Evolutionary conservation across 2,329 filamentous ascomycete genomes (phyloP), one percentile per base, ranked within the genome.

Genomic region (Monosporascus sp.): DNA sequence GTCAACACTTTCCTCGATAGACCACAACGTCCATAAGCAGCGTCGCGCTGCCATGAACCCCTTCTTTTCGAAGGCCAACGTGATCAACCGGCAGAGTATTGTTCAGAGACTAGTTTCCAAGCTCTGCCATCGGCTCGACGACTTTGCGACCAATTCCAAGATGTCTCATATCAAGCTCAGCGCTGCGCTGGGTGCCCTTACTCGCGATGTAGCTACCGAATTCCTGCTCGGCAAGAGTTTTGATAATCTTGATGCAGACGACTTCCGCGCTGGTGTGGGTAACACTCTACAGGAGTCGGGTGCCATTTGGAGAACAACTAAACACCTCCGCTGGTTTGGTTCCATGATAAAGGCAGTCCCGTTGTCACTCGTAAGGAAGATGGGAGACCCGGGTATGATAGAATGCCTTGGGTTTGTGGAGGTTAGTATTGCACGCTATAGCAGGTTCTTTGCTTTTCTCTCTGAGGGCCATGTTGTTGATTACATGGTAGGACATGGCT

Each of bases 1-100:
- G 18, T 44, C 38, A 2, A 45, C 51, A 6, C 45, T 52, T 7
- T 52, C 8, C 24, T 22, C 18, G 9, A 7, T 28, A 8, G 46
- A 46, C 14, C 51, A 53, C 20, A 41, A 49, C 15, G 26, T 50
- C 20, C 51, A 53, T 40, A 52, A 22, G 24, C 37, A 35, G 2
- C 37, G 46, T 2, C 51, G 51, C 18, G 20, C 8, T 37, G 22
- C 51, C 24, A 9, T 52, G 24, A 20, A 49, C 3, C 38, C 14
- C 26, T 52, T 28, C 22, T 37, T 53, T 11, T 50, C 48, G 2
- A 53, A 50, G 18, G 41, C 48, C 2, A 53, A 41, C 26, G 48
- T 53, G 14, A 24, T 15, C 7, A 11, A 31, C 14, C 28, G 31
- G 5, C 47, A 50, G 28, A 20, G 20, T 31, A 49, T 41, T 3